These are phyloP conservation scores for Wickerhamiella allomyrinae DNA, from an alignment of 805 yeast species.

Conservation along the genomic window DNA sequence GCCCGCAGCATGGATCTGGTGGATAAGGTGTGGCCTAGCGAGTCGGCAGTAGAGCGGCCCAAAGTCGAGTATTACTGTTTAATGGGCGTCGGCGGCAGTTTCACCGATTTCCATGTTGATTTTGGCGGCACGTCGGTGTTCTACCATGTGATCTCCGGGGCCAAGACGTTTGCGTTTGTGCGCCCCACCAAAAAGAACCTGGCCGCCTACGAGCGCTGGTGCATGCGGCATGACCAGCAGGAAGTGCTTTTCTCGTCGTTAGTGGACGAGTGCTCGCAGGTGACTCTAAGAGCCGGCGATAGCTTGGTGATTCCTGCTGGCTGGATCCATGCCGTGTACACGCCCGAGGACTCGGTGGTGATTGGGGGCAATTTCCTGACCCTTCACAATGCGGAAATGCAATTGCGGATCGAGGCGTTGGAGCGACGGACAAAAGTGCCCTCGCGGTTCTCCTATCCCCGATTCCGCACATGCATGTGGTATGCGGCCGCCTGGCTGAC, in stretches of 20 bases:
- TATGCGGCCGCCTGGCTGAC: constrained; percentile 30
- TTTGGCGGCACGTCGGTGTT: constrained; percentile 89
- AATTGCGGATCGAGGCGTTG: constrained; percentile 43
- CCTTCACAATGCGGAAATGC: constrained; percentile 44
- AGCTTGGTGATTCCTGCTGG: constrained; percentile 76
- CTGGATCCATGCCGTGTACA: constrained; percentile 83
- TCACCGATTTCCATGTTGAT: constrained; percentile 83
- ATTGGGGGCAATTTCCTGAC: constrained; percentile 84
- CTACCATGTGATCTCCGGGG: constrained; percentile 66
- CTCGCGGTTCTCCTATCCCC: constrained; percentile 61
- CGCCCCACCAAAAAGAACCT: constrained; percentile 64
- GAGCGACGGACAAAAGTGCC: constrained; percentile 64
- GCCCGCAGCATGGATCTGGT: constrained; percentile 59
- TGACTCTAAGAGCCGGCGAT: constrained; percentile 48
- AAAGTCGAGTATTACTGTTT: constrained; percentile 54
- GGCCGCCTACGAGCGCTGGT: constrained; percentile 55
- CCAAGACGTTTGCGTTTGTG: constrained; percentile 57
- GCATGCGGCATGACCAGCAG: constrained; percentile 47
- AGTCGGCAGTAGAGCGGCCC: constrained; percentile 18
- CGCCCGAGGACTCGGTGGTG: constrained; percentile 67
- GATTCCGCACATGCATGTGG: constrained; percentile 60
- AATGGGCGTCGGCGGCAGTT: constrained; percentile 71
- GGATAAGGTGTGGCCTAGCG: constrained; percentile 44
- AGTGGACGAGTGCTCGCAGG: constrained; percentile 36
- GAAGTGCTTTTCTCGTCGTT: constrained; percentile 50